Conservation (phyloP, 1,284 basidiomycete species). For the Marasmius fiardii region DNA sequence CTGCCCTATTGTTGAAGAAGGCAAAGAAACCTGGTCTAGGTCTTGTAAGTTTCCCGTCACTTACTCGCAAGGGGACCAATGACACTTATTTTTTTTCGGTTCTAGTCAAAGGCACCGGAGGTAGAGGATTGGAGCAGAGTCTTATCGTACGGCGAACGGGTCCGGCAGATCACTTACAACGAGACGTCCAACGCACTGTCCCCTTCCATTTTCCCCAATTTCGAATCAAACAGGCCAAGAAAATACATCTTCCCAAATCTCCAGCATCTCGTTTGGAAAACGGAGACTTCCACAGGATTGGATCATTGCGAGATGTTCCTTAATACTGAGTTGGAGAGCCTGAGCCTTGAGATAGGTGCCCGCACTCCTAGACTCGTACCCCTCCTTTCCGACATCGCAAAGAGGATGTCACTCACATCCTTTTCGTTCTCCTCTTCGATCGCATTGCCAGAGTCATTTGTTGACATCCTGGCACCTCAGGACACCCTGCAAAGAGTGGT, state of each 20-base stretch:
- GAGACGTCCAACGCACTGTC: slow-evolving; percentile 62
- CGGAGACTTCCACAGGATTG: slow-evolving; percentile 58
- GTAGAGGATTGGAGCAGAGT: slow-evolving; percentile 66
- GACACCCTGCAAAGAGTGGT: slow-evolving; percentile 55
- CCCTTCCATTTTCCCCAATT: slow-evolving; percentile 58
- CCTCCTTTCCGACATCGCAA: slow-evolving; percentile 60
- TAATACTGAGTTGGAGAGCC: slow-evolving; percentile 50
- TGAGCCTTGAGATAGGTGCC: slow-evolving; percentile 57
- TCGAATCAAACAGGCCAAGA: slow-evolving; percentile 59
- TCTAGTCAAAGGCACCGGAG: slow-evolving; percentile 55
- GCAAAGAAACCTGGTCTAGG: slow-evolving; percentile 67
- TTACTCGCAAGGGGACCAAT: background rate
- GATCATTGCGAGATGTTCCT: slow-evolving; percentile 64
- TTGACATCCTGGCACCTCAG: slow-evolving; percentile 58
- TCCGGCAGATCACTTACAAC: slow-evolving; percentile 64
- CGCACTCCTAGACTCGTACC: slow-evolving; percentile 53
- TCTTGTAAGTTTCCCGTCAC: slow-evolving; percentile 49
- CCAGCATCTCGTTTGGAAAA: slow-evolving; percentile 66
- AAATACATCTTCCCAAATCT: slow-evolving; percentile 67
- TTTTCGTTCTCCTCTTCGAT: slow-evolving; percentile 68
- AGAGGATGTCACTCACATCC: slow-evolving; percentile 54
- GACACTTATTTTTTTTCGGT: background rate
- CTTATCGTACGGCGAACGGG: slow-evolving; percentile 60
- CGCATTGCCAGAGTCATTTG: slow-evolving; percentile 65
- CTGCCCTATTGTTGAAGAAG: slow-evolving; percentile 60